Evolutionary conservation across 371 early-diverging fungal genomes (phyloP), one percentile per base, ranked within the genome.

Genomic region (Coemansia sp.): DNA sequence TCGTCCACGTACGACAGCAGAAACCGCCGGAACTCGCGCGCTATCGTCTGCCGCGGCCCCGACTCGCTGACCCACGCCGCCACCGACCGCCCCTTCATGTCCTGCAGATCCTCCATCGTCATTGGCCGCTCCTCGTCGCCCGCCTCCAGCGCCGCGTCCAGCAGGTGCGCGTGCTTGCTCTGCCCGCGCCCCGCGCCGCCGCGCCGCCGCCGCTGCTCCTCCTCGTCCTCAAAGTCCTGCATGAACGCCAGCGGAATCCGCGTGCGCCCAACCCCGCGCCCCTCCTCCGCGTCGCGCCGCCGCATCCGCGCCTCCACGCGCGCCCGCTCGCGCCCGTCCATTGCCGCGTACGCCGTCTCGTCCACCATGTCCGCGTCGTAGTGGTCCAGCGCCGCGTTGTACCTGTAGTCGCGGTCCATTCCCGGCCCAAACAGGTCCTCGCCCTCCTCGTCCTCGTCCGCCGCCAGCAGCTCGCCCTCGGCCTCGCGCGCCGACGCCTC

Each of bases 141-240:
- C 43, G 94, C 95, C 57, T 85, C 84, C 67, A 94, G 84, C 63
- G 96, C 87, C n/a, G 95, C 94, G 64, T 97, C 95, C 30, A 95
- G 76, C 4, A 94, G 92, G 61, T 87, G 85, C 54, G 89, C 90
- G 20, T 87, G 84, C 34, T 77, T 81, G 49, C 90, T 81, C 61
- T 88, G 81, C 58, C 81, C 79, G 14, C 62, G 61, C 61, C 62
- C 51, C 20, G 9, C 40, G 40, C 80, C 80, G 12, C 82, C 78
- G 51, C 76, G 77, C 2, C 95, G 93, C 51, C 93, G 81, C 57
- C 92, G 61, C 36, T 59, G 55, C 72, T 92, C 92, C 74, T 94
- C 86, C 62, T 82, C 83, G 53, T 95, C 94, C 67, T 86, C 80
- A 43, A 77, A 66, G 38, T 83, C 83, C 55, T 83, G 68, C 43